Base-by-base conservation (phyloP, 768 basidiomycete species). In the Leccinum imitatum region DNA sequence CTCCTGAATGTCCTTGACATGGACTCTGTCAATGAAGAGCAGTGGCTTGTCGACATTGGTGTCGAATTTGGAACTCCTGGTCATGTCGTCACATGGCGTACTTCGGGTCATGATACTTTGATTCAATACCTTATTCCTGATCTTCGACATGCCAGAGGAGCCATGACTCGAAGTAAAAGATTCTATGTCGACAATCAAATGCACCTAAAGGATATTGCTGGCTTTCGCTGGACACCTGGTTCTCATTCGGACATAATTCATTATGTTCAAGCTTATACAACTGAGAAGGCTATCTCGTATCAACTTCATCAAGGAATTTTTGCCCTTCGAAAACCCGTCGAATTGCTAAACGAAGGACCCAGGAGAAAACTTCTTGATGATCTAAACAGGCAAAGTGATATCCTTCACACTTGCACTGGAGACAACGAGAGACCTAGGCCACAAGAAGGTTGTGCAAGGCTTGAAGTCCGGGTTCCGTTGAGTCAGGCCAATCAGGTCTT, bases 211-310 rank as follows among this genome's bases (percentile, higher is more conserved):
- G 60, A 62, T 4, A 1, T 66, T 0, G 17, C 59, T 3, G 63
- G 58, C 0, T 60, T 65, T 10, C 3, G 31, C 0, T 65, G 56
- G 51, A 27, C 44, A 0, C 53, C 50, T 0, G 25, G 35, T 3
- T 6, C 2, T 1, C n/a, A 23, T 2, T 44, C 39, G 1, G 6
- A 54, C 1, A 13, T 3, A 6, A 3, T 59, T 4, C 2, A 1
- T 6, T 66, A 65, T 5, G 6, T 66, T 1, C 58, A 65, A 4
- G 60, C 56, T 0, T 66, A 66, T 4, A 62, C 58, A 0, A 66
- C 63, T 0, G 54, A 65, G 10, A 66, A 66, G 6, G 14, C 46
- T 0, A 17, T 65, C 0, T 52, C 56, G 0, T 66, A 66, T 25
- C 65, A 65, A 23, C 60, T 65, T 1, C 60, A 65, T 17, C 3